phyloP scores from a whole-genome alignment of 768 basidiomycete species.

The Tulasnella sp. region DNA sequence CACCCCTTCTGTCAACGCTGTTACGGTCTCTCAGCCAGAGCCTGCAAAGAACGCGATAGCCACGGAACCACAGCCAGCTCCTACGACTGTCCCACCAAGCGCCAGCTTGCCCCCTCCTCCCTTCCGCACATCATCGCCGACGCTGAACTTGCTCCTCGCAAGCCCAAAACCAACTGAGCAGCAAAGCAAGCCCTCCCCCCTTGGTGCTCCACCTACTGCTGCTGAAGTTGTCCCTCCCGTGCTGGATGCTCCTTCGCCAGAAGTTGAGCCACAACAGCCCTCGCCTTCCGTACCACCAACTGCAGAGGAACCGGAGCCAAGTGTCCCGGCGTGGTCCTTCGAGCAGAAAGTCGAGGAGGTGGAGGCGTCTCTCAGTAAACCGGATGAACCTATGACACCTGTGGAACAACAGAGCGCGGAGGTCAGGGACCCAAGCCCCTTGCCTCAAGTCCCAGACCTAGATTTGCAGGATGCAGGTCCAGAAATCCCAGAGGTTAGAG shows the following conservation, averaged over 20 bases:
- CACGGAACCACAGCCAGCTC: background rate
- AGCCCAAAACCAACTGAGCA: background rate
- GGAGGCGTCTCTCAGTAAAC: background rate
- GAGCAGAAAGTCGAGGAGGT: background rate
- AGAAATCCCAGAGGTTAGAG: background rate
- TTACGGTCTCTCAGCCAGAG: background rate
- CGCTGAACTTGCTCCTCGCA: background rate
- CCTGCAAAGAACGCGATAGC: background rate
- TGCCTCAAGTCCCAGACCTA: background rate
- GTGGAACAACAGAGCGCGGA: background rate
- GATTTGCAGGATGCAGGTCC: background rate
- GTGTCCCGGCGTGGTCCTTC: background rate
- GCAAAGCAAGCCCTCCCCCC: background rate
- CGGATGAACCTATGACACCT: background rate
- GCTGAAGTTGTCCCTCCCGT: background rate
- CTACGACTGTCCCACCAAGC: background rate
- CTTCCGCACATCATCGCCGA: background rate
- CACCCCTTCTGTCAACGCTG: background rate
- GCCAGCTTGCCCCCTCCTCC: background rate
- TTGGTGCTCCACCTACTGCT: background rate
- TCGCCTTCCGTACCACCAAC: background rate
- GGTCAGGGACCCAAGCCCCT: background rate
- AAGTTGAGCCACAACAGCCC: background rate
- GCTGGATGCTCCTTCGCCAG: background rate
- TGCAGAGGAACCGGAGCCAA: background rate